A percentile compares a stretch with the other conserved stretches of the same genome.
These are phyloP conservation scores for Daldinia decipiens DNA, from an alignment of 495 filamentous ascomycete genomes.

Conservation along the genomic window DNA sequence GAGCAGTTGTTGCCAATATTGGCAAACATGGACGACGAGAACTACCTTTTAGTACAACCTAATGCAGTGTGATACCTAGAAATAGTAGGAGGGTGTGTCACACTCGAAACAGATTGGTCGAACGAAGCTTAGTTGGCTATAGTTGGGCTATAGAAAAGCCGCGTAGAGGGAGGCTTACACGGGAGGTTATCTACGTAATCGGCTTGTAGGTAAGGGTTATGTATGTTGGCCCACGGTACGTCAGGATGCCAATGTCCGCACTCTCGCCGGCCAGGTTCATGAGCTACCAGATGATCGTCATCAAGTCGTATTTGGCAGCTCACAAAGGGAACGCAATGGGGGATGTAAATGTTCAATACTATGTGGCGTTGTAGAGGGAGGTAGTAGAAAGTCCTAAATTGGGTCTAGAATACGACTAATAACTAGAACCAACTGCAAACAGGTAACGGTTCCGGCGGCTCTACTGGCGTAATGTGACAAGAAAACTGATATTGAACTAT, in stretches of 20 bases:
- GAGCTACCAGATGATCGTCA: not conserved
- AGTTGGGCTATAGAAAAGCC: not conserved
- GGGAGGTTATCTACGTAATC: not conserved
- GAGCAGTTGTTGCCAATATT: not conserved
- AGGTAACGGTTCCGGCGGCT: not conserved
- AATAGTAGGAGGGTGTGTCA: slow-evolving; percentile 13
- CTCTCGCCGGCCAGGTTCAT: not conserved
- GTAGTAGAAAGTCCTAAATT: not conserved
- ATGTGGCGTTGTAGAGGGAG: not conserved
- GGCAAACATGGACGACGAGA: slow-evolving; percentile 12
- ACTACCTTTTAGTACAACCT: slow-evolving; percentile 11
- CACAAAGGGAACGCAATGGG: not conserved
- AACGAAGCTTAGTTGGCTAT: not conserved
- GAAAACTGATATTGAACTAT: slow-evolving; percentile 12
- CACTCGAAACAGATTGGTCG: slow-evolving; percentile 4
- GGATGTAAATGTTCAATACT: not conserved
- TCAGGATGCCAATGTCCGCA: not conserved
- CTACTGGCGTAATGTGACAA: slow-evolving; percentile 15
- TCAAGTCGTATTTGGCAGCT: not conserved
- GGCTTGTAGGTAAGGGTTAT: not conserved
- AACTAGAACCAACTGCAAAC: not conserved
- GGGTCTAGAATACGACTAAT: not conserved
- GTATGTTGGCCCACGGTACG: not conserved
- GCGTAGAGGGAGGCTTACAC: not conserved
- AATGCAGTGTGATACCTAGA: slow-evolving; percentile 31